These are phyloP conservation scores for Sphenostylis stenocarpa DNA, from an alignment of 306 rosid genomes.

Conservation along the genomic window DNA sequence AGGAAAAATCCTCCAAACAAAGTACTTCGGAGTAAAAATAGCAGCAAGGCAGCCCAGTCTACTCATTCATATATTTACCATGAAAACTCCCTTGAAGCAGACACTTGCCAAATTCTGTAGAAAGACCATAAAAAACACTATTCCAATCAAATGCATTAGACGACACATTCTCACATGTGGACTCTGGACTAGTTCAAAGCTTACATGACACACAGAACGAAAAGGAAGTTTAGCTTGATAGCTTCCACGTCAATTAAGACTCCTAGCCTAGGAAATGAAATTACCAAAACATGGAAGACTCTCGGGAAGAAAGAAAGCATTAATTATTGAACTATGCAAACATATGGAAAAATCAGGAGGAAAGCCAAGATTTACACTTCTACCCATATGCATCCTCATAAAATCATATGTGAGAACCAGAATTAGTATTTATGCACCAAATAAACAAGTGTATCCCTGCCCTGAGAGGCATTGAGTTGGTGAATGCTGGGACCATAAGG, in stretches of 20 bases:
- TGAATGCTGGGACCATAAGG: not conserved
- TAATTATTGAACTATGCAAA: not conserved
- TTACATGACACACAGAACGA: constrained; percentile 10
- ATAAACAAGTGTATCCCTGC: not conserved
- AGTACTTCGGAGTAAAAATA: not conserved
- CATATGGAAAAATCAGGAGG: not conserved
- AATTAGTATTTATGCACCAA: not conserved
- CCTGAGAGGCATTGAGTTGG: not conserved
- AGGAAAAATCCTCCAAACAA: not conserved
- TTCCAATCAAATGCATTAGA: not conserved
- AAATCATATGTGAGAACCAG: not conserved
- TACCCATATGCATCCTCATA: not conserved
- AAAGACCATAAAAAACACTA: not conserved
- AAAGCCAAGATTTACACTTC: not conserved
- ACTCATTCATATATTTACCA: not conserved
- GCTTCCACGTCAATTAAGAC: not conserved
- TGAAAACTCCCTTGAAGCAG: not conserved
- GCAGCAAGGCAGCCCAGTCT: not conserved
- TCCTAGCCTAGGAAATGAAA: not conserved
- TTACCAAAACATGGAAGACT: not conserved
- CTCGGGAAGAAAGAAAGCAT: not conserved
- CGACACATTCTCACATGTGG: not conserved
- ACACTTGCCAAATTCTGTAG: not conserved
- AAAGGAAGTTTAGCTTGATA: not conserved
- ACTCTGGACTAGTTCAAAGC: constrained; percentile 1